Conservation (phyloP, 768 basidiomycete species). For the Scleroderma citrinum region DNA sequence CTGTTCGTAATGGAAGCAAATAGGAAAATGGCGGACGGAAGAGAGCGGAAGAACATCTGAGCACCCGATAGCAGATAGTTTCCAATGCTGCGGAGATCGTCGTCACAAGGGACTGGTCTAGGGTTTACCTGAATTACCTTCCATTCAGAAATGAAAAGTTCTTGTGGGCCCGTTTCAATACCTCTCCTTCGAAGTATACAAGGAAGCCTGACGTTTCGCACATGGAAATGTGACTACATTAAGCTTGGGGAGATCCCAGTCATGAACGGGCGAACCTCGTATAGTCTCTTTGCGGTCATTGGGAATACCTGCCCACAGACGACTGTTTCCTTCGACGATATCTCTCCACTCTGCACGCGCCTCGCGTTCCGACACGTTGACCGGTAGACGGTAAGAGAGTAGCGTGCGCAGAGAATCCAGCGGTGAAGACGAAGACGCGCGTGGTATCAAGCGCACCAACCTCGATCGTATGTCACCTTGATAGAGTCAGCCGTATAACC, state of each 20-base stretch:
- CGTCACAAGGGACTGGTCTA: background rate
- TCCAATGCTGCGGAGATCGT: conserved; percentile 51
- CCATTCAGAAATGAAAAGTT: conserved; percentile 92
- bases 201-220: conserved; percentile 61
- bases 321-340: conserved; percentile 82
- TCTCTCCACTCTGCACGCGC: conserved; percentile 90
- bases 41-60: conserved; percentile 83
- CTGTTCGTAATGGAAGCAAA: conserved; percentile 89
- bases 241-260: too few relatives aligned
- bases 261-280: conserved; percentile 45
- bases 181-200: conserved; percentile 85
- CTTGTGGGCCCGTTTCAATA: conserved; percentile 86
- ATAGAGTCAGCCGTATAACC: conserved; percentile 6
- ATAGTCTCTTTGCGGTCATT: conserved; percentile 89
- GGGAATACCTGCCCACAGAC: conserved; percentile 81
- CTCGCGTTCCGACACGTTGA: conserved; percentile 58
- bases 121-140: conserved; percentile 38
- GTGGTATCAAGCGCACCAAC: conserved; percentile 81
- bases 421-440: conserved; percentile 50
- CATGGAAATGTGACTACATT: background rate
- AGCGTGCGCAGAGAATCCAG: conserved; percentile 70
- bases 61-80: conserved; percentile 91
- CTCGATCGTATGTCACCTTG: conserved; percentile 86
- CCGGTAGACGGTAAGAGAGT: conserved; percentile 74
- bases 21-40: conserved; percentile 90